phyloP scores from a whole-genome alignment of 2,329 filamentous ascomycete species.

The Fusarium anguioides region DNA sequence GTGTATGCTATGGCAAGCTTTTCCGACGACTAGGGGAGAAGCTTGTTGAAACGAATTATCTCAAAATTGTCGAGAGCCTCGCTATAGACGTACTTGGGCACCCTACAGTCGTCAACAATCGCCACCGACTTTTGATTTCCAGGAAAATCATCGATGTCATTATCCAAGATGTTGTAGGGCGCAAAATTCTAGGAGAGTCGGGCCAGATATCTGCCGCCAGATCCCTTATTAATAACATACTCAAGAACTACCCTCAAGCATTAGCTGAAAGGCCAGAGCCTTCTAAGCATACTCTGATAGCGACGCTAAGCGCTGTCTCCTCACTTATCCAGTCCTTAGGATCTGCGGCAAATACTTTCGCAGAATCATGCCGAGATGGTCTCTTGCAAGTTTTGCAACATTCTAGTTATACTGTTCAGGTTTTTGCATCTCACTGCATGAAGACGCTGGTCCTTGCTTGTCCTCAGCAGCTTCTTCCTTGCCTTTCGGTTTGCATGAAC shows the following conservation, averaged over 20 bases:
- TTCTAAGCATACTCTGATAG: constrained; percentile 84
- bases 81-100: constrained; percentile 84
- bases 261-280: constrained; percentile 89
- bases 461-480: constrained; percentile 89
- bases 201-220: constrained; percentile 87
- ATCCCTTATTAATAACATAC: constrained; percentile 83
- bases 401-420: constrained; percentile 94
- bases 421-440: constrained; percentile 87
- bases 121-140: constrained; percentile 86
- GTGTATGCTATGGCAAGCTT: constrained; percentile 86
- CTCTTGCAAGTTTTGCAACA: constrained; percentile 92
- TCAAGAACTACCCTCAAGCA: constrained; percentile 94
- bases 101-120: constrained; percentile 80
- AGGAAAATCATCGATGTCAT: constrained; percentile 86
- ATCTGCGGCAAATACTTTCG: constrained; percentile 81
- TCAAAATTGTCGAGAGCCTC: constrained; percentile 82
- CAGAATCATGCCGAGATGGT: constrained; percentile 86
- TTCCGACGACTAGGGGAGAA: constrained; percentile 82
- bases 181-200: constrained; percentile 85
- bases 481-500: constrained; percentile 96
- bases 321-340: constrained; percentile 83
- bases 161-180: constrained; percentile 84
- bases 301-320: constrained; percentile 80
- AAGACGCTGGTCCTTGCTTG: constrained; percentile 90
- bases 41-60: constrained; percentile 84